Evolutionary conservation across 2,329 filamentous ascomycete genomes (phyloP), one percentile per base, ranked within the genome.

Genomic region (Trichophyton schoenleinii): DNA sequence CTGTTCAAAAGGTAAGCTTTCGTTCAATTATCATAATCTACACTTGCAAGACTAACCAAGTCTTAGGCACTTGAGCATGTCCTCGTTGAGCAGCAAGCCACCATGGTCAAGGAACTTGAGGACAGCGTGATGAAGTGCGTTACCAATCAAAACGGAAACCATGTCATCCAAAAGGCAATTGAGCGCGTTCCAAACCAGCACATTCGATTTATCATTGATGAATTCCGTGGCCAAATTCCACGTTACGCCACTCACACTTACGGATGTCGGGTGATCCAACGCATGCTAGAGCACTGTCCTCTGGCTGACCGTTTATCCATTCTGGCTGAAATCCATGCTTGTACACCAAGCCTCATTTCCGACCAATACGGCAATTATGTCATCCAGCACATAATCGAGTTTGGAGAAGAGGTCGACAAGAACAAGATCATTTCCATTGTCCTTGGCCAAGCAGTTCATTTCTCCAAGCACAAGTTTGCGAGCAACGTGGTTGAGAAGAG

Each of bases 401-500:
- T 89, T 65, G 91, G 91, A 25, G 81, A 85, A 59, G 79, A 82
- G 3, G 83, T 87, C 61, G 90, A 96, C 68, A 83, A 86, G 20
- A 79, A 80, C 13, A 83, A 80, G 67, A 87, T 96, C 68, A 87
- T 96, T 61, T 75, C 80, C 28, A 78, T 90, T 55, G 87, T 97
- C 65, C 85, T 86, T 65, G 79, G 80, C 11, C 83, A 90, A 62
- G 78, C 96, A 1, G 74, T 96, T 44, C 76, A 78, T 1, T 86
- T 90, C 67, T 96, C 91, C 28, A 96, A 91, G 78, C 90, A 97
- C 77, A 99, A 99, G 72, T 95, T 89, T 69, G 92, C 94, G 0
- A 96, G 91, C 69, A 97, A 99, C 68, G 92, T 99, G 2, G 92
- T 99, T 0, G 94, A 99, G 74, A 92, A 90, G 74, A 95, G 91